Evolutionary conservation across 345 rosid genomes (phyloP).

Genomic region (Bruguiera sexangula): DNA sequence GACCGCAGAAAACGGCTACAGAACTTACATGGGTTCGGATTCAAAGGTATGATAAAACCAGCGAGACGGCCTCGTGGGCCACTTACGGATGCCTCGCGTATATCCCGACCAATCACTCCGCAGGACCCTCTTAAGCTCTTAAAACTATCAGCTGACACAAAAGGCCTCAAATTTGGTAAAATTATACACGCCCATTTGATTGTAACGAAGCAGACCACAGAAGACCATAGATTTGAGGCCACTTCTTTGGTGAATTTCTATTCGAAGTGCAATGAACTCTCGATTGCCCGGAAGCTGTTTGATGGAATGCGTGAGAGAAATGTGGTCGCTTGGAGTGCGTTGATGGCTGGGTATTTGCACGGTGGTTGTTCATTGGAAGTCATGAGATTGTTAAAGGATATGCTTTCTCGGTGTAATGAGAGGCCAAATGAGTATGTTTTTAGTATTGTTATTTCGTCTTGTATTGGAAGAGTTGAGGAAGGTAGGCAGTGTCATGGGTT

Average conservation of each 20-base stretch:
- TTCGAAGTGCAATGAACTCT: conserved; percentile 43
- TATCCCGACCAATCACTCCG: conserved; percentile 15
- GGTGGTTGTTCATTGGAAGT: conserved; percentile 46
- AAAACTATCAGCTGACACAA: conserved; percentile 48
- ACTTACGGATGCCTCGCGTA: conserved; percentile 8
- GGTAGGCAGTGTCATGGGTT: conserved; percentile 69
- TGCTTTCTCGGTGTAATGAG: conserved; percentile 35
- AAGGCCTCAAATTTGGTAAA: conserved; percentile 40
- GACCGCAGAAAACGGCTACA: no score
- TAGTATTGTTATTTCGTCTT: conserved; percentile 52
- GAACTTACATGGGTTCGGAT: no score
- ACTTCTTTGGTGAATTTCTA: conserved; percentile 60
- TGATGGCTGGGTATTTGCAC: conserved; percentile 72
- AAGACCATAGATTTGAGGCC: conserved; percentile 8
- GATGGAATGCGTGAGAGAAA: conserved; percentile 53
- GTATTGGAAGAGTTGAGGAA: conserved; percentile 44
- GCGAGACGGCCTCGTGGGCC: conserved; percentile 4
- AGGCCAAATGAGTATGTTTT: conserved; percentile 63
- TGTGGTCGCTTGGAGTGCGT: conserved; percentile 64
- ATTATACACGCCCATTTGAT: conserved; percentile 60
- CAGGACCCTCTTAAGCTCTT: conserved; percentile 38
- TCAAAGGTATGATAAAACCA: neutral
- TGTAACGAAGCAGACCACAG: conserved; percentile 19
- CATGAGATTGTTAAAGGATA: conserved; percentile 46
- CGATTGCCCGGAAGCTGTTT: conserved; percentile 55